phyloP scores from a whole-genome alignment of 2,329 filamentous ascomycete species.

The Exutisphaerella laricina region DNA sequence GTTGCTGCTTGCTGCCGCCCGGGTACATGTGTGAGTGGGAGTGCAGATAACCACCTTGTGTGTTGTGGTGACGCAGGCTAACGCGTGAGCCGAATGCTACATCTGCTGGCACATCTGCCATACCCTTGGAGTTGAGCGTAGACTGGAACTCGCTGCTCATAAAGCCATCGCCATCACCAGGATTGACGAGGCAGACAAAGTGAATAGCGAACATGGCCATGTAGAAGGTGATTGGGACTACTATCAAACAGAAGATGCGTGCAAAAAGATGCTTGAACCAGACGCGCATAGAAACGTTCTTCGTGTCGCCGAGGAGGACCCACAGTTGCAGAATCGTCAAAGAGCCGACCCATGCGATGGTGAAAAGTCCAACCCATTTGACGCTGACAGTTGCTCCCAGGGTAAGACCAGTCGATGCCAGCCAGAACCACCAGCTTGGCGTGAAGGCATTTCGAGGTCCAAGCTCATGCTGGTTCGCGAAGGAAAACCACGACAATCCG shows the following conservation, averaged over 20 bases:
- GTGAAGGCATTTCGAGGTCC: slow-evolving; percentile 84
- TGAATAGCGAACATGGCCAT: slow-evolving; percentile 97
- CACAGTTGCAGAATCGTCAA: slow-evolving; percentile 90
- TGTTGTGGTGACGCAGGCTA: slow-evolving; percentile 87
- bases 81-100: slow-evolving; percentile 84
- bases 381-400: slow-evolving; percentile 89
- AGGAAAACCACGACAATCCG: slow-evolving; percentile 81
- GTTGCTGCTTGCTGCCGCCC: slow-evolving; percentile 94
- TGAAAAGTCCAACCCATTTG: slow-evolving; percentile 99
- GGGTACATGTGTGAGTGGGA: slow-evolving; percentile 98
- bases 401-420: slow-evolving; percentile 76
- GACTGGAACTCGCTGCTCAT: slow-evolving; percentile 99
- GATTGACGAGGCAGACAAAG: slow-evolving; percentile 87
- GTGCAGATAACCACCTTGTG: slow-evolving; percentile 94
- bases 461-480: slow-evolving; percentile 94
- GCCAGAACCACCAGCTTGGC: slow-evolving; percentile 97
- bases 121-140: slow-evolving; percentile 90
- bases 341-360: slow-evolving; percentile 93
- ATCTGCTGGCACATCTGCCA: slow-evolving; percentile 92
- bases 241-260: slow-evolving; percentile 81
- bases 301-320: slow-evolving; percentile 85
- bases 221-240: slow-evolving; percentile 86
- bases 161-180: slow-evolving; percentile 95
- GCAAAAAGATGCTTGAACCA: slow-evolving; percentile 95
- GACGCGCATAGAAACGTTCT: slow-evolving; percentile 72